phyloP scores from a whole-genome alignment of 129 eudicot genomes.

The Saussurea involucrata region DNA sequence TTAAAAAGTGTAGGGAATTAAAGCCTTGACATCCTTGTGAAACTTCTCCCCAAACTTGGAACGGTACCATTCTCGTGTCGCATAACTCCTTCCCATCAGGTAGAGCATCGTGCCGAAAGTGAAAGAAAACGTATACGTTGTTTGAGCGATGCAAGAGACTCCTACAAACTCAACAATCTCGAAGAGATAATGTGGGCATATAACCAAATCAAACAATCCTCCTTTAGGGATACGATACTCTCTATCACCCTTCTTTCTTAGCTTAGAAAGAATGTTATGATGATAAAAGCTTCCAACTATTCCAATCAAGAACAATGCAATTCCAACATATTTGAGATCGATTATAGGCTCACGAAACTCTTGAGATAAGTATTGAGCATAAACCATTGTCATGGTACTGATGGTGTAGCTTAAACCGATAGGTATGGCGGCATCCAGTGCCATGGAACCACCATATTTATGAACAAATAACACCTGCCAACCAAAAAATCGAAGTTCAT shows the following conservation, averaged over 20 bases:
- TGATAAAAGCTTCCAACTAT: constrained; percentile 51
- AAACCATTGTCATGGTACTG: constrained; percentile 36
- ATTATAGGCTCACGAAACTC: constrained; percentile 25
- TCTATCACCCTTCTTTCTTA: constrained; percentile 37
- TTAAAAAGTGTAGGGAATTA: constrained; percentile 44
- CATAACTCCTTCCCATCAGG: constrained; percentile 52
- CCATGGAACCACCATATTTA: constrained; percentile 49
- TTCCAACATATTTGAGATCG: constrained; percentile 40
- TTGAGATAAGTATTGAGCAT: constrained; percentile 34
- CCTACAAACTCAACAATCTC: constrained; percentile 57
- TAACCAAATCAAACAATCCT: constrained; percentile 55
- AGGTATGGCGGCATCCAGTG: constrained; percentile 19
- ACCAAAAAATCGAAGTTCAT: neutral
- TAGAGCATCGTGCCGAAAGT: constrained; percentile 27
- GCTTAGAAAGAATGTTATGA: constrained; percentile 49
- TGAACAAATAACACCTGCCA: constrained; percentile 47
- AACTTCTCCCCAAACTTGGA: constrained; percentile 53
- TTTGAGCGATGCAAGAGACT: constrained; percentile 53
- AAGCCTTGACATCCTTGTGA: constrained; percentile 38
- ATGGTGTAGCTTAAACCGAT: constrained; percentile 36
- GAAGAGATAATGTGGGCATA: constrained; percentile 72
- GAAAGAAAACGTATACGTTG: constrained; percentile 27
- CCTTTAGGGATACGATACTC: constrained; percentile 62
- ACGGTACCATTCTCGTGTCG: constrained; percentile 55
- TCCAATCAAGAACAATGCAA: constrained; percentile 37